Evolutionary conservation across 208 protist genomes (phyloP).

Genomic region (Crithidia brevicula): DNA sequence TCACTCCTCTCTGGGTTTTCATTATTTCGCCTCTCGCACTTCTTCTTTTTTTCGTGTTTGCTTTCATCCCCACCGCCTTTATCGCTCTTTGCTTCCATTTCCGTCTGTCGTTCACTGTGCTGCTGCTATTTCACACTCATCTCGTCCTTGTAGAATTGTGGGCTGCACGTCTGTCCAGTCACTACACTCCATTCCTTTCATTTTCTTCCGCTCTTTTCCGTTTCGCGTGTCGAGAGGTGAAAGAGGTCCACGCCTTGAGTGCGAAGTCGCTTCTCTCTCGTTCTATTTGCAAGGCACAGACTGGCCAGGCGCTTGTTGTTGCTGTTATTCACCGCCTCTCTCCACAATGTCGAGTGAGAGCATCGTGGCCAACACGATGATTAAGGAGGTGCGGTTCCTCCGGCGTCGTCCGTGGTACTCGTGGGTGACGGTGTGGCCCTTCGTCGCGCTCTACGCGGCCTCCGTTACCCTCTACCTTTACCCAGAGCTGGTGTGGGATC

Average conservation of each 20-base stretch:
- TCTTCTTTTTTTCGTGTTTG: not conserved
- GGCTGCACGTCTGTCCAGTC: not conserved
- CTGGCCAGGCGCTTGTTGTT: too few relatives aligned
- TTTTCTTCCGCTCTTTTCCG: too few relatives aligned
- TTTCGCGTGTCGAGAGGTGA: too few relatives aligned
- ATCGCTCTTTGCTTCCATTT: not conserved
- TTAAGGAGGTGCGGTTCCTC: conserved; percentile 68
- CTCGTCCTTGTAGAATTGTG: not conserved
- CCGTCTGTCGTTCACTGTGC: not conserved
- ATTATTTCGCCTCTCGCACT: too few relatives aligned
- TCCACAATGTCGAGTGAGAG: conserved; percentile 25
- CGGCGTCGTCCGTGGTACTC: conserved; percentile 67
- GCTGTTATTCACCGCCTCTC: conserved; percentile 2
- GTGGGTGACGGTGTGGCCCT: conserved; percentile 89
- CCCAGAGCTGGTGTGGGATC: conserved; percentile 87
- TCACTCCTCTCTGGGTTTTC: too few relatives aligned
- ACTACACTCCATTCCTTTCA: not conserved
- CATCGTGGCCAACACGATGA: conserved; percentile 81
- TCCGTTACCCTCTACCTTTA: conserved; percentile 68
- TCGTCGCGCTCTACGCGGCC: conserved; percentile 72
- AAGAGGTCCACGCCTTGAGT: too few relatives aligned
- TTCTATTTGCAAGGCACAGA: too few relatives aligned
- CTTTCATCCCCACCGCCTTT: too few relatives aligned
- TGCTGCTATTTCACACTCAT: too few relatives aligned
- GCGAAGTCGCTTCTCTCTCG: too few relatives aligned